These are phyloP conservation scores for Prunus fruticosa DNA, from an alignment of 306 rosid species.

Conservation along the genomic window DNA sequence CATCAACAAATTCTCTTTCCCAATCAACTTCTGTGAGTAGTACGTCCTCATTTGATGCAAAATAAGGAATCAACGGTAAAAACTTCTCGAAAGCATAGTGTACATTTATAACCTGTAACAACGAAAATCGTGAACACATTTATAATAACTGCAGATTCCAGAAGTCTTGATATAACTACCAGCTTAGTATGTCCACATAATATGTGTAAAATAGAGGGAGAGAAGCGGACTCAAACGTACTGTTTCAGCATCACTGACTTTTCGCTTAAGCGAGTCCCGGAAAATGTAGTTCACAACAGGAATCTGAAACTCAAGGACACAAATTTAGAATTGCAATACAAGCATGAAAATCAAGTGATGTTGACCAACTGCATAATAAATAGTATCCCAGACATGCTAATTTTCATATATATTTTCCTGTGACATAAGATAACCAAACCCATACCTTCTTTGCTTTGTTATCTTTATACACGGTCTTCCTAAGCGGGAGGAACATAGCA, in stretches of 20 bases:
- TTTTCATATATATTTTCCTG: background rate
- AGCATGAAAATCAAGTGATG: conserved; percentile 1
- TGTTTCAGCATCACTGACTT: conserved; percentile 75
- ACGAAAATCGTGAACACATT: background rate
- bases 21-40: conserved; percentile 40
- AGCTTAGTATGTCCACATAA: background rate
- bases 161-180: background rate
- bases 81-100: conserved; percentile 56
- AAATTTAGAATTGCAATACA: conserved; percentile 20
- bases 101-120: conserved; percentile 58
- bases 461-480: conserved; percentile 56
- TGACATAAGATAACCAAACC: background rate
- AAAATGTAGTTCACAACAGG: conserved; percentile 62
- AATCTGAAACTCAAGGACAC: conserved; percentile 36
- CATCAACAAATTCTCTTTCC: conserved; percentile 49
- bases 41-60: conserved; percentile 45
- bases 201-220: background rate
- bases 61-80: conserved; percentile 59
- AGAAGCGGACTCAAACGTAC: conserved; percentile 41
- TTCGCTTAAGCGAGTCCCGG: conserved; percentile 72
- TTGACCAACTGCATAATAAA: background rate
- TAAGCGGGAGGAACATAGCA: conserved; percentile 74
- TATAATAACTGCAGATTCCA: background rate
- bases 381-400: background rate
- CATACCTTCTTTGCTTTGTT: conserved; percentile 68